phyloP scores from a whole-genome alignment of 2,329 filamentous ascomycete genomes.

The Paecilomyces fulvus region DNA sequence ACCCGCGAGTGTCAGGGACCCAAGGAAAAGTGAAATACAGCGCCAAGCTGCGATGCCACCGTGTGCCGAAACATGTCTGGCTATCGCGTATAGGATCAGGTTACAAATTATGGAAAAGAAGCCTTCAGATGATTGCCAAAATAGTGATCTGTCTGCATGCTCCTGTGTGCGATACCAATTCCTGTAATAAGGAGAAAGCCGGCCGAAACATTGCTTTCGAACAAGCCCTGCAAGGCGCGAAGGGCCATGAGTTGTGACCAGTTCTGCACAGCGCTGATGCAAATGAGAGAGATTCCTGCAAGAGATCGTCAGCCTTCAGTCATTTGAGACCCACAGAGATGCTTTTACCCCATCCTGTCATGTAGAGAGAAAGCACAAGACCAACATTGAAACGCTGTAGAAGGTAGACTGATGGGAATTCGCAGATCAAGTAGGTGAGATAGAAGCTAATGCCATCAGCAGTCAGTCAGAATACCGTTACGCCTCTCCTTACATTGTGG shows the following conservation, averaged over 20 bases:
- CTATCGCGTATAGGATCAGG: conserved; percentile 12
- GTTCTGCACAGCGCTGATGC: conserved; percentile 12
- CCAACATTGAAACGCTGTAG: conserved; percentile 20
- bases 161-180: conserved; percentile 27
- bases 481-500: conserved; percentile 6
- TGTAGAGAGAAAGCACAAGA: conserved; percentile 16
- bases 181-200: conserved; percentile 15
- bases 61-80: conserved; percentile 1
- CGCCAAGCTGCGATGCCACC: background rate
- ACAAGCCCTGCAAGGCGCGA: conserved; percentile 28
- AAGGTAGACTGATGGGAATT: conserved; percentile 24
- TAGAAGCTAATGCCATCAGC: conserved; percentile 6
- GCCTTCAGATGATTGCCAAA: conserved; percentile 30
- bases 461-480: background rate
- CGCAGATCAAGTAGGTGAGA: conserved; percentile 22
- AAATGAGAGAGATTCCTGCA: conserved; percentile 11
- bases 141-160: conserved; percentile 24
- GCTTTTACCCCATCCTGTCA: conserved; percentile 14
- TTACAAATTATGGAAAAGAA: conserved; percentile 19
- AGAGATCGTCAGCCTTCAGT: background rate
- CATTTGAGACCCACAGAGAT: background rate
- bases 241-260: conserved; percentile 28
- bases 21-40: background rate
- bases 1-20: background rate
- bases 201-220: conserved; percentile 29